A percentile compares a stretch with the other conserved stretches of the same genome.
Conservation (phyloP, 257 asterid species). For the Solanum sejunctum region DNA sequence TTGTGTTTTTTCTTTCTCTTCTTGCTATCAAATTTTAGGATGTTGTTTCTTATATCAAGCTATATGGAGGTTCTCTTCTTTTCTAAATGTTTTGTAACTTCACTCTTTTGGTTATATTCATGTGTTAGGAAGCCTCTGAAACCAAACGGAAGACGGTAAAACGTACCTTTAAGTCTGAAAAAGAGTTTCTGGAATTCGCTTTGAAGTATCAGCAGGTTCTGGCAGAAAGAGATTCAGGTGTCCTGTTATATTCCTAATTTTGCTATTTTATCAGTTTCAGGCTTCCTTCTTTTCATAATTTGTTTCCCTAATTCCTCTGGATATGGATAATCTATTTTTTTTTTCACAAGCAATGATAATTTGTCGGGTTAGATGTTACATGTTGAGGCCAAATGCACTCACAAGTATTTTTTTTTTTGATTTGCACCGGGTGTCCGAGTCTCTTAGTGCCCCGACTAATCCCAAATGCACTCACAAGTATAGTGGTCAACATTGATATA, state of each 20-base stretch:
- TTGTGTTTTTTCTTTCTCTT: not conserved
- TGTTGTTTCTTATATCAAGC: not conserved
- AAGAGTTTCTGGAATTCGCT: constrained; percentile 84
- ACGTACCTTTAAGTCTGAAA: constrained; percentile 64
- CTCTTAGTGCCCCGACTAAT: too few relatives aligned
- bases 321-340: not conserved
- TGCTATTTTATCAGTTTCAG: not conserved
- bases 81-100: not conserved
- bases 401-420: not conserved
- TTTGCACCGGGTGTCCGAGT: too few relatives aligned
- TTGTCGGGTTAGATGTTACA: not conserved
- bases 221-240: constrained; percentile 95
- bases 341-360: not conserved
- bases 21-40: not conserved
- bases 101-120: not conserved
- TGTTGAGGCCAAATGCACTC: not conserved
- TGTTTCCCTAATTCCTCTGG: not conserved
- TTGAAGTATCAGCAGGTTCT: constrained; percentile 80
- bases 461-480: not conserved
- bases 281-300: not conserved
- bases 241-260: constrained; percentile 7
- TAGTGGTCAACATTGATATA: not conserved
- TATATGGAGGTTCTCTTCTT: not conserved
- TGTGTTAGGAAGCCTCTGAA: constrained; percentile 52
- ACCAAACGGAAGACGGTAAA: constrained; percentile 75